Evolutionary conservation across 2,329 filamentous ascomycete species (phyloP), one percentile per base, ranked within the genome.

Genomic region (Samsoniella hepiali): DNA sequence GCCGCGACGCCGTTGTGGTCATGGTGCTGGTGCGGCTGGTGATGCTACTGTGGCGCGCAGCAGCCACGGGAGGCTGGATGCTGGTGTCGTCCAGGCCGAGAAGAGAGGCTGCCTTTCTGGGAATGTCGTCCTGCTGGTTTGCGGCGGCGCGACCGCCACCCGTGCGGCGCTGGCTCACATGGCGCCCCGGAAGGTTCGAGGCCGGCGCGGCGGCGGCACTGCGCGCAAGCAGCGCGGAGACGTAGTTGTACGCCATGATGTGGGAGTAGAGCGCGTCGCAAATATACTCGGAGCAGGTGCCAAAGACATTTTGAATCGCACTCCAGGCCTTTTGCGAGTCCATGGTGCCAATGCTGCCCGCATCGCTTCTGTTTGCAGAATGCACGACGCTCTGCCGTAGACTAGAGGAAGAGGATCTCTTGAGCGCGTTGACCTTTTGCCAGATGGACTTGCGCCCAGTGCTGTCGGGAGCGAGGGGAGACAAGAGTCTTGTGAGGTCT

Each of bases 221-320:
- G 44, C 64, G 11, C 60, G 49, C 51, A 1, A 73, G 69, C 44
- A 76, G 69, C n/a, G 69, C 70, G 9, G 72, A 74, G 56, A 87
- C 75, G 73, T 87, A 87, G 71, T 86, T 87, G 72, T 84, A 86
- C 0, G 82, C 84, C 4, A 87, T 72, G 9, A 87, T 75, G 68
- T 87, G 84, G 0, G 84, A 84, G 68, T 86, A 87, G 6, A 87
- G 72, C 0, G 84, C 82, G 58, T 87, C 83, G 68, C 84, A 85
- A 6, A 86, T 78, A 67, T 82, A 81, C 65, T 84, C 81, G 2
- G 81, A 80, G 29, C 79, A 83, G 3, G 72, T 68, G 0, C 81
- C 78, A 69, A 87, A 86, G 58, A 87, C 78, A 61, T 79, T 79
- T 65, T 79, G 78, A 63, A 87, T 75, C 0, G 79, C 69, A 4